phyloP scores from a whole-genome alignment of 164 flowering plant species.

The Vitis amurensis region DNA sequence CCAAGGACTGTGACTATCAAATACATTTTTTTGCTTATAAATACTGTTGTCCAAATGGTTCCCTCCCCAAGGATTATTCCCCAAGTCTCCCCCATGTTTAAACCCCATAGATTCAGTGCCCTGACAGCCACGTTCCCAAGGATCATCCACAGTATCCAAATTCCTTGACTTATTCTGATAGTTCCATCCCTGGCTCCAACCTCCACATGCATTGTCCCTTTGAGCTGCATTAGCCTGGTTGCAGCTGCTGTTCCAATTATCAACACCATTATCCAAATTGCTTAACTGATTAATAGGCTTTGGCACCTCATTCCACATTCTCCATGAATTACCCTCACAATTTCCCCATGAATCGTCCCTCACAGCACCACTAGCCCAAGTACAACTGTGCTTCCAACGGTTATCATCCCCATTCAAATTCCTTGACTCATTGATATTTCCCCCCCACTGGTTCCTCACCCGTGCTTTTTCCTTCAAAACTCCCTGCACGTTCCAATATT shows the following conservation, averaged over 20 bases:
- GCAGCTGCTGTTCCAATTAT: conserved; percentile 40
- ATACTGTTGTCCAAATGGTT: conserved; percentile 1
- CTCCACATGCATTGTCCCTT: conserved; percentile 27
- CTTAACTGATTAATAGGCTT: neutral
- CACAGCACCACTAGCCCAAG: too few species aligned
- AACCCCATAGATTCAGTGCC: conserved; percentile 7
- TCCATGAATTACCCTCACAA: too few species aligned
- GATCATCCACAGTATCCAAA: conserved; percentile 14
- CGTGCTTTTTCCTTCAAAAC: too few species aligned
- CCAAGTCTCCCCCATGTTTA: conserved; percentile 25
- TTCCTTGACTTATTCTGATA: neutral
- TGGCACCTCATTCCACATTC: too few species aligned
- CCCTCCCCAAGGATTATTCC: conserved; percentile 17
- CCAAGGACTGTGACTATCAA: conserved; percentile 12
- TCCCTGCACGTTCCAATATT: too few species aligned
- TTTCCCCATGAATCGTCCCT: too few species aligned
- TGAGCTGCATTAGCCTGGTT: conserved; percentile 7
- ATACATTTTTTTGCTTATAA: neutral
- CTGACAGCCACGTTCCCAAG: conserved; percentile 29
- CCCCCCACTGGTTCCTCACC: too few species aligned
- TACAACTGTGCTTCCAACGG: too few species aligned
- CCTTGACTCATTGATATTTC: too few species aligned
- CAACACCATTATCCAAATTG: conserved; percentile 9
- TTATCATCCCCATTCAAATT: too few species aligned
- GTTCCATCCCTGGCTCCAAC: conserved; percentile 12